Evolutionary conservation across 176 grass and related monocot species (phyloP).

Genomic region (Bolboschoenus planiculmis): DNA sequence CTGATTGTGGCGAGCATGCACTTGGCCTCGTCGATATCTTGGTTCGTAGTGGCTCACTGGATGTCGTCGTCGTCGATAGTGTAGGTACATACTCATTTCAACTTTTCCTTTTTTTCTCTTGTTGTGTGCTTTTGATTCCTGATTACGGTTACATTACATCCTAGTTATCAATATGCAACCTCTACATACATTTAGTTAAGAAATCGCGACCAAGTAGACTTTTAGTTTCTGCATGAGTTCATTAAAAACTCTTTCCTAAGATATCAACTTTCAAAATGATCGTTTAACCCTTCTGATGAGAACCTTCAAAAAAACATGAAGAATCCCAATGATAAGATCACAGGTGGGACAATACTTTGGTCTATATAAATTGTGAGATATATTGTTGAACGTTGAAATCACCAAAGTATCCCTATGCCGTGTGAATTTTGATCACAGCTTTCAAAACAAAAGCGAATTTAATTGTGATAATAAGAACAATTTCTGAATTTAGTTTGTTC

Average conservation of each 20-base stretch:
- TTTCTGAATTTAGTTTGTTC: neutral
- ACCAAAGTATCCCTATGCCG: neutral
- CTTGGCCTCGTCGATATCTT: slow-evolving; percentile 43
- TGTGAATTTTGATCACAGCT: neutral
- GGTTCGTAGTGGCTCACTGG: slow-evolving; percentile 39
- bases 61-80: slow-evolving; percentile 55
- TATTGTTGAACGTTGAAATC: neutral
- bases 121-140: neutral
- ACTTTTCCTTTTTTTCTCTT: neutral
- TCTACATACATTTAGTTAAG: neutral
- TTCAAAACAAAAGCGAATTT: neutral
- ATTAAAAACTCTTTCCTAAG: neutral
- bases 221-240: neutral
- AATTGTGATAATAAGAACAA: neutral
- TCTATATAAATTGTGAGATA: neutral
- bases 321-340: neutral
- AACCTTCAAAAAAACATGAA: neutral
- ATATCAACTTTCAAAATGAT: neutral
- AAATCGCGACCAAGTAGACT: neutral
- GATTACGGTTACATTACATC: neutral
- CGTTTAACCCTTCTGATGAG: neutral
- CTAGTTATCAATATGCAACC: neutral
- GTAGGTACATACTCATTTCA: slow-evolving; percentile 29
- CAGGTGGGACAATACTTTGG: neutral
- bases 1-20: slow-evolving; percentile 49